Conservation (phyloP, 163 green algal genomes). For the Scenedesmus sp. region DNA sequence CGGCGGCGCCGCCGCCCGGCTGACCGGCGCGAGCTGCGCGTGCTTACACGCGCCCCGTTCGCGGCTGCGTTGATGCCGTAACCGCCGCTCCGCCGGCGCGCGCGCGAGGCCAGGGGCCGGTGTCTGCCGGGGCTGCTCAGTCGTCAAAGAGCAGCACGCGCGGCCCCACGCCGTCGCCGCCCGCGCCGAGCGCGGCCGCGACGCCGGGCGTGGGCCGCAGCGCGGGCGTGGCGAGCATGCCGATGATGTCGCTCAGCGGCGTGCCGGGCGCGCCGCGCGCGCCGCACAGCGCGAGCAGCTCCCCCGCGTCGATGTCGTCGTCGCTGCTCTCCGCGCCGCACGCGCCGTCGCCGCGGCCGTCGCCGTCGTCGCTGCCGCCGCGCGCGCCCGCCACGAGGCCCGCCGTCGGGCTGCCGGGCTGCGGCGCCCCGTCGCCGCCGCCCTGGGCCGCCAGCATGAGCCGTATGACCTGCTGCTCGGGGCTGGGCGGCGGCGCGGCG, state of each 20-base stretch:
- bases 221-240: slow-evolving; percentile 26
- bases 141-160: slow-evolving; percentile 44
- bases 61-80: too few relatives aligned
- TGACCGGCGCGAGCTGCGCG: background rate
- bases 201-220: background rate
- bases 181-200: background rate
- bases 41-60: too few relatives aligned
- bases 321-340: slow-evolving; percentile 1
- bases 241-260: slow-evolving; percentile 39
- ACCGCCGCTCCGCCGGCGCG: too few relatives aligned
- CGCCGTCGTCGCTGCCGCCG: background rate
- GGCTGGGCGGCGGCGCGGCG: slow-evolving; percentile 27
- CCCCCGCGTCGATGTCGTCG: slow-evolving; percentile 41
- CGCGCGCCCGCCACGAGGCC: background rate
- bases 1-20: background rate
- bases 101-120: too few relatives aligned
- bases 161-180: slow-evolving; percentile 14
- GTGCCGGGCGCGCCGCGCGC: background rate
- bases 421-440: background rate
- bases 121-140: too few relatives aligned
- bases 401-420: background rate
- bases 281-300: slow-evolving; percentile 39
- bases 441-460: slow-evolving; percentile 29
- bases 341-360: background rate
- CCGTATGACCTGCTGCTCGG: slow-evolving; percentile 32